A percentile compares a stretch with the other conserved stretches of the same genome.
Evolutionary conservation across 306 rosid genomes (phyloP).

Genomic region (Dryas drummondii): DNA sequence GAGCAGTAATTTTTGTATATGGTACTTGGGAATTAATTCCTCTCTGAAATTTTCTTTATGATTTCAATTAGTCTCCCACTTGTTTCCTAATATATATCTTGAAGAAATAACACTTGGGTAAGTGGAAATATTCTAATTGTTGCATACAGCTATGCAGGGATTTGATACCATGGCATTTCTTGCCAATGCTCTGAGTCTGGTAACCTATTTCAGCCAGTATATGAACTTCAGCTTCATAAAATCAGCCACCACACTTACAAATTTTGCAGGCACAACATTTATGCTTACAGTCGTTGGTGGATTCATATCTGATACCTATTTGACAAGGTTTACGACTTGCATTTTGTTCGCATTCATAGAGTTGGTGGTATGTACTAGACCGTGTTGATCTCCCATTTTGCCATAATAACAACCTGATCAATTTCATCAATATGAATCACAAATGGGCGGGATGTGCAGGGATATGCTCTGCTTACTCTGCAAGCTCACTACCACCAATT

Average conservation of each 20-base stretch:
- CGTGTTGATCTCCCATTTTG: no score
- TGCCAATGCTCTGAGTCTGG: slow-evolving; percentile 56
- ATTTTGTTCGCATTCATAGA: slow-evolving; percentile 55
- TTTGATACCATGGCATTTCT: slow-evolving; percentile 79
- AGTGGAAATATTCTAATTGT: no score
- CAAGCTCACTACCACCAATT: slow-evolving; percentile 60
- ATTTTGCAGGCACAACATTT: slow-evolving; percentile 73
- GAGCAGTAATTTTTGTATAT: no score
- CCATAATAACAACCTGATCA: no score
- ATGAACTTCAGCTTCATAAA: slow-evolving; percentile 73
- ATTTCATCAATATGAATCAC: no score
- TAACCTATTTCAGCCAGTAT: slow-evolving; percentile 65
- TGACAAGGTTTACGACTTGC: slow-evolving; percentile 70
- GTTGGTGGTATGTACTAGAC: slow-evolving; percentile 43
- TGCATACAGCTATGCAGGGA: slow-evolving; percentile 63
- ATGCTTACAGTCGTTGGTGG: slow-evolving; percentile 66
- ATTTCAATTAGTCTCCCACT: no score
- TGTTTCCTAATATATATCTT: no score
- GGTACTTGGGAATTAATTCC: no score
- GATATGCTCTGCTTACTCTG: slow-evolving; percentile 55
- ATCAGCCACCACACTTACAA: slow-evolving; percentile 74
- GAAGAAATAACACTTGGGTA: no score
- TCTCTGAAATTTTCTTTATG: no score
- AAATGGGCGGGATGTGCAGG: slow-evolving; percentile 32
- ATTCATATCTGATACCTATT: slow-evolving; percentile 61